These are phyloP conservation scores for Hevea brasiliensis DNA, from an alignment of 345 rosid genomes.

Conservation along the genomic window DNA sequence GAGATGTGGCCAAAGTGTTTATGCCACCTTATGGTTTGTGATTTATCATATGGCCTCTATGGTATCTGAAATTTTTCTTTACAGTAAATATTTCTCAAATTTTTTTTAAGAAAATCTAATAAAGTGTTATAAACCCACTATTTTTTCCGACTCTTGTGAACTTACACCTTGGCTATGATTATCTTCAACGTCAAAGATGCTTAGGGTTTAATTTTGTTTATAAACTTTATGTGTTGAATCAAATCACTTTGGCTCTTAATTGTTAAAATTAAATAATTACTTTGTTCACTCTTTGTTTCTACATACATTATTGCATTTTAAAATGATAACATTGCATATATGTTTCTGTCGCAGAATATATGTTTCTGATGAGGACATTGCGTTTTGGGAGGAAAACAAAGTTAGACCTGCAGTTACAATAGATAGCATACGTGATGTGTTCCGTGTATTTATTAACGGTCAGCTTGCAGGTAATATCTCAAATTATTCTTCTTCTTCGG, in stretches of 20 bases:
- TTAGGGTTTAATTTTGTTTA: background rate
- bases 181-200: background rate
- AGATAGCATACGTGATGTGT: slow-evolving; percentile 87
- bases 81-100: too few relatives aligned
- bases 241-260: background rate
- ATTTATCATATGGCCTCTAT: too few relatives aligned
- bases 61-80: too few relatives aligned
- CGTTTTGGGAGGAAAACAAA: slow-evolving; percentile 66
- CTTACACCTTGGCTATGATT: background rate
- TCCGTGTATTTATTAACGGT: slow-evolving; percentile 72
- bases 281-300: background rate
- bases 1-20: too few relatives aligned
- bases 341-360: slow-evolving; percentile 51
- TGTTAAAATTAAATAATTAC: background rate
- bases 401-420: slow-evolving; percentile 50
- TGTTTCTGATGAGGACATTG: slow-evolving; percentile 72
- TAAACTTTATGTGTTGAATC: background rate
- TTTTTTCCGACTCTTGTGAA: background rate
- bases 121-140: background rate
- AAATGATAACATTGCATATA: too few relatives aligned
- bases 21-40: too few relatives aligned
- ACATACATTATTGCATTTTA: background rate
- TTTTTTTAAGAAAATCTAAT: background rate
- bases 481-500: background rate
- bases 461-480: slow-evolving; percentile 61